These are phyloP conservation scores for Triticum timopheevii DNA, from an alignment of 176 grass and related monocot species.

Conservation along the genomic window DNA sequence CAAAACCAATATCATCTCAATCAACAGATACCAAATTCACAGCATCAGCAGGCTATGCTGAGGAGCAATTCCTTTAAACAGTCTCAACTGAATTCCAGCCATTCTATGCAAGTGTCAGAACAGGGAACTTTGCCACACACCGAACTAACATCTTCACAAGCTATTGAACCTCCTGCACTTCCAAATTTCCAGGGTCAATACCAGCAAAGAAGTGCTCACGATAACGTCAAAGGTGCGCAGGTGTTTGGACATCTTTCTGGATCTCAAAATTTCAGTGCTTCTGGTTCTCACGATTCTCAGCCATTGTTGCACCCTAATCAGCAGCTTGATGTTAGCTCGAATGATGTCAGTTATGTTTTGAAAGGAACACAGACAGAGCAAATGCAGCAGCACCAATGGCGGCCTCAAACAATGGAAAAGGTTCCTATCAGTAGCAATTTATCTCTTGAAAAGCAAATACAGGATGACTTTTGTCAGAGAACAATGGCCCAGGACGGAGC, in stretches of 20 bases:
- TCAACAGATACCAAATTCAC: slow-evolving; percentile 61
- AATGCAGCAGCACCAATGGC: slow-evolving; percentile 50
- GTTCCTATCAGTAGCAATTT: slow-evolving; percentile 47
- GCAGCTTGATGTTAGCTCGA: slow-evolving; percentile 44
- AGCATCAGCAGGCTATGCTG: slow-evolving; percentile 52
- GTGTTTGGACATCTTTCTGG: slow-evolving; percentile 54
- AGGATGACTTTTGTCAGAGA: slow-evolving; percentile 70
- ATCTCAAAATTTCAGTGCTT: slow-evolving; percentile 56
- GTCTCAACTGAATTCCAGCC: slow-evolving; percentile 51
- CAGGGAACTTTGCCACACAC: slow-evolving; percentile 55
- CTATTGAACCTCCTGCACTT: slow-evolving; percentile 41
- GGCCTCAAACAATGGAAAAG: slow-evolving; percentile 59
- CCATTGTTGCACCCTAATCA: slow-evolving; percentile 49
- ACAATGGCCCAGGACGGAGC: slow-evolving; percentile 46
- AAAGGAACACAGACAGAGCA: slow-evolving; percentile 55
- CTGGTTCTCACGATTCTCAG: slow-evolving; percentile 62
- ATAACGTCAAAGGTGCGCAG: slow-evolving; percentile 67
- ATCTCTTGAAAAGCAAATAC: slow-evolving; percentile 62
- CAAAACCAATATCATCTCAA: slow-evolving; percentile 70
- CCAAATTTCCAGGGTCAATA: slow-evolving; percentile 67
- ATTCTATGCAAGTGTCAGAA: slow-evolving; percentile 65
- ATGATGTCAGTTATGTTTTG: slow-evolving; percentile 46
- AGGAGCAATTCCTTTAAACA: slow-evolving; percentile 58
- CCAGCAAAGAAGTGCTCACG: slow-evolving; percentile 54
- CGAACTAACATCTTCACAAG: slow-evolving; percentile 63